Evolutionary conservation across 352 stramenopile genomes (phyloP).

Genomic region (Phytopythium helicoides): DNA sequence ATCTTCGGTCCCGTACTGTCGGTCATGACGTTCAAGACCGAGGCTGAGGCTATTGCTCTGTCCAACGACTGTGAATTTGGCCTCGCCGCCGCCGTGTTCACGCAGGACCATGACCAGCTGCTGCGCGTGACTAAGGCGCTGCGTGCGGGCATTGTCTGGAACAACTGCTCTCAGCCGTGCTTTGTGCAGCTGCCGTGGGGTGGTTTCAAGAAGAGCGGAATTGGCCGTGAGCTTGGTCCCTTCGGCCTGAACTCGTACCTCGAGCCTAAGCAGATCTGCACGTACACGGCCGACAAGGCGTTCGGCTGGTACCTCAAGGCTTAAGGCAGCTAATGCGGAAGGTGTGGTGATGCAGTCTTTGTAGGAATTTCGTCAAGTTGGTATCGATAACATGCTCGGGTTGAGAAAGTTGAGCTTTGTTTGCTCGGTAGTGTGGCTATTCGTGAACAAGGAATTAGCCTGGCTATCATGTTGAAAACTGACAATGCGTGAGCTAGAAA

Average conservation of each 20-base stretch:
- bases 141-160: conserved; percentile 60
- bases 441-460: too few species aligned
- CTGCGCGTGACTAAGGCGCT: conserved; percentile 56
- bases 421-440: too few species aligned
- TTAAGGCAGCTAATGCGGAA: background rate
- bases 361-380: too few species aligned
- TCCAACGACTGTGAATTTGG: conserved; percentile 80
- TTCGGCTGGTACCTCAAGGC: conserved; percentile 58
- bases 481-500: too few species aligned
- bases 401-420: too few species aligned
- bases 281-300: conserved; percentile 64
- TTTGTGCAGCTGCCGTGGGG: conserved; percentile 76
- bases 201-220: conserved; percentile 82
- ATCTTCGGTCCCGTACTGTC: conserved; percentile 90
- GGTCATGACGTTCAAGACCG: conserved; percentile 84
- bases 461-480: too few species aligned
- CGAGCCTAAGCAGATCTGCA: conserved; percentile 71
- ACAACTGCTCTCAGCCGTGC: conserved; percentile 63
- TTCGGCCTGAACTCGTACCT: conserved; percentile 65
- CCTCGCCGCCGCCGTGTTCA: conserved; percentile 73
- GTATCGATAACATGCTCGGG: too few species aligned
- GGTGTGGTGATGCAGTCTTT: background rate
- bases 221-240: conserved; percentile 65
- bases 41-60: conserved; percentile 73
- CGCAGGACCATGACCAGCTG: conserved; percentile 42